Evolutionary conservation across 345 rosid genomes (phyloP), one percentile per base, ranked within the genome.

Genomic region (Geranium brycei): DNA sequence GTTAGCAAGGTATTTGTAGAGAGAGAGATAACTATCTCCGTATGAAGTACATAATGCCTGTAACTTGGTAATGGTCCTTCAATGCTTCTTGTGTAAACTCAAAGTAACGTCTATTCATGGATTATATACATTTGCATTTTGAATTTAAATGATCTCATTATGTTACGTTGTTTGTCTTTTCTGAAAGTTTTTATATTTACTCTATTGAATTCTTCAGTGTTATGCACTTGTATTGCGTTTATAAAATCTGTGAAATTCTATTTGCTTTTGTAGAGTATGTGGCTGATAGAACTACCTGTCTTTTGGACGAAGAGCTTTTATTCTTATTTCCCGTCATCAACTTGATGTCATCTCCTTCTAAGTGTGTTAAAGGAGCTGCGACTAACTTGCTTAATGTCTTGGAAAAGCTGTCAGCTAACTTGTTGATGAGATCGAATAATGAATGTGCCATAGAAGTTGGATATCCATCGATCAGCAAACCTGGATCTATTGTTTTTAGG

Each of bases 291-390:
- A 71, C 71, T 72, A 73, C 73, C 67, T 67, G 59, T 64, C 63
- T 62, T 66, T 67, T 82, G 65, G 66, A 75, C 56, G 88, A 81
- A 68, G 96, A 91, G 76, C 84, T 88, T 51, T 73, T 91, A 64
- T 70, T 89, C 66, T 73, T 80, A 73, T 87, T 84, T 78, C 98
- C 95, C 65, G 72, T 75, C 64, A 75, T 88, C 68, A 75, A 73
- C 66, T 87, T 91, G 63, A 73, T 91, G 83, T 89, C 96, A 17
- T 84, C 91, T 61, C 84, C 95, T 66, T 91, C 96, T 74, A 83
- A 74, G 76, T 78, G 84, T 73, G 73, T 89, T 66, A 91, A 89
- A 80, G 84, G 75, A 75, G 79, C 74, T 55, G 91, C 95, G 66
- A 75, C 74, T 79, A 87, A 87, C 72, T 82, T 89, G 74, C 87